Base-by-base conservation (phyloP, 495 filamentous ascomycete species). In the Chaetomium fimeti region DNA sequence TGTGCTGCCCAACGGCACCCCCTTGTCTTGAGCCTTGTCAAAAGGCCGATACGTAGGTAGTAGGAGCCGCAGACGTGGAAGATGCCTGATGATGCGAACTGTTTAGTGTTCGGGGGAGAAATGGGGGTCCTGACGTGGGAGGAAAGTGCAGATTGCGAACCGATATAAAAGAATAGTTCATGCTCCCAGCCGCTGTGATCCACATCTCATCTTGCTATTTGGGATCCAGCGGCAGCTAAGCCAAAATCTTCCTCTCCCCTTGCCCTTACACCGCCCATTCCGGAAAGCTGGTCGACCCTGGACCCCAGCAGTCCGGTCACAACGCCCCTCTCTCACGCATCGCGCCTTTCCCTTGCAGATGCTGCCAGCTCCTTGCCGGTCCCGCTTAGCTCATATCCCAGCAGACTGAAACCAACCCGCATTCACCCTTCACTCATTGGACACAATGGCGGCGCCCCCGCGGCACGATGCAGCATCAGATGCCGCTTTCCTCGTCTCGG, bases 261-360 rank as follows among this genome's bases (percentile, higher is more conserved):
- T 27, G 1, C 24, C 9, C 47, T 24, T 49, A 24, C 51, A 54
- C 51, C 25, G 27, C 51, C 32, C 15, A 11, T 54, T 27, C 24
- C 27, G 25, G 22, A n/a, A 2, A 11, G 48, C 4, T 45, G 42
- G 18, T n/a, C 43, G 9, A 11, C 51, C 51, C 51, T 16, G 27
- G 27, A 54, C 16, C 51, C 51, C 15, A 54, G 27, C 15, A 29
- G 16, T 15, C 27, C 27, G 51, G 25, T 54, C 18, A 27, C 5
- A 27, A 8, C 48, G 40, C 20, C 48, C 48, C 27, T 18, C 5
- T 18, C 3, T 16, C 2, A 27, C 27, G 6, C 28, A 8, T n/a
- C 28, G 1, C 51, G 28, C 51, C 51, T 27, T 27, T 18, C 51
- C 51, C 27, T 54, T 54, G 51, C 51, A 54, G 27, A 54, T 54